These are phyloP conservation scores for Penicillium decumbens DNA, from an alignment of 2,329 filamentous ascomycete species.

Conservation along the genomic window DNA sequence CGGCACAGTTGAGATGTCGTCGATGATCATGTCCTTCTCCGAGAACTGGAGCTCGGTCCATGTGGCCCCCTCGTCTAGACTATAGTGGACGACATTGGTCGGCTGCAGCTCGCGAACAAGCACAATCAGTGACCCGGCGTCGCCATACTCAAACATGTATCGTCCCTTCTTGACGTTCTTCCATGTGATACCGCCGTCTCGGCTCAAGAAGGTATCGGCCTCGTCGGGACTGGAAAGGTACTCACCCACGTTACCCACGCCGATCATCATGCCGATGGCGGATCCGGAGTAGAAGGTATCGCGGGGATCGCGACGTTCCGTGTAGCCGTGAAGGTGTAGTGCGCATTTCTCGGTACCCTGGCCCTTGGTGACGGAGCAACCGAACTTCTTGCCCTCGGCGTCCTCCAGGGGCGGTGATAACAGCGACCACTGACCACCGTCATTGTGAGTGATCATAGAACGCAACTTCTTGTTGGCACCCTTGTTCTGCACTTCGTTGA, in stretches of 20 bases:
- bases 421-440: slow-evolving; percentile 80
- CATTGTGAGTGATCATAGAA: slow-evolving; percentile 93
- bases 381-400: slow-evolving; percentile 64
- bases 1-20: slow-evolving; percentile 80
- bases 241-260: slow-evolving; percentile 81
- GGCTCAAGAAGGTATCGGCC: slow-evolving; percentile 84
- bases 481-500: slow-evolving; percentile 56
- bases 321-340: slow-evolving; percentile 92
- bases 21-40: slow-evolving; percentile 64
- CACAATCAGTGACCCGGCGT: slow-evolving; percentile 88
- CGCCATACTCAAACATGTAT: slow-evolving; percentile 92
- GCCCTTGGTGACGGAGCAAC: slow-evolving; percentile 59
- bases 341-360: slow-evolving; percentile 62
- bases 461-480: slow-evolving; percentile 73
- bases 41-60: slow-evolving; percentile 75
- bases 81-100: slow-evolving; percentile 68
- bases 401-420: slow-evolving; percentile 69
- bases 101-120: slow-evolving; percentile 68
- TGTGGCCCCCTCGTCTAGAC: slow-evolving; percentile 70
- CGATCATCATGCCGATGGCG: slow-evolving; percentile 87
- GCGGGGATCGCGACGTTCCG: slow-evolving; percentile 73
- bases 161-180: slow-evolving; percentile 76
- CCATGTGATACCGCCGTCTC: slow-evolving; percentile 88
- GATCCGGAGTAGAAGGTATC: slow-evolving; percentile 85
- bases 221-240: slow-evolving; percentile 63